Evolutionary conservation across 441 rosid genomes (phyloP), one percentile per base, ranked within the genome.

Genomic region (Geranium incanum): DNA sequence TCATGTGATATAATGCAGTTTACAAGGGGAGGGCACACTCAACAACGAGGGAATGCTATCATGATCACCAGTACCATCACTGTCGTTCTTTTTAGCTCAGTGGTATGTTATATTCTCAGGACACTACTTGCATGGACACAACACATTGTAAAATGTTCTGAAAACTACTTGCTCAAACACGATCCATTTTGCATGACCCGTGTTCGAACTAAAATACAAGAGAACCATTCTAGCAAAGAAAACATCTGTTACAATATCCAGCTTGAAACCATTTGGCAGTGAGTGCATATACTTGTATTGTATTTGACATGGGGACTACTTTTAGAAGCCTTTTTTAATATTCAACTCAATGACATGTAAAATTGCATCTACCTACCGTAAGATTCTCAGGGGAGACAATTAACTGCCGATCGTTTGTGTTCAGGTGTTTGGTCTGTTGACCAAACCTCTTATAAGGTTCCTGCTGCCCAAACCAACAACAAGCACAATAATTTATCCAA

Each of bases 31-130:
- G 55, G 16, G 55, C 12, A 9, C 70, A 91, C 98, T 48, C 86
- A 88, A 59, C 52, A 89, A 71, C 85, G 84, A 71, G 87, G 68
- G 36, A 93, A 93, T 69, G 97, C 97, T 6, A 82, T 91, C 75
- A 88, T 93, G 98, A 93, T 93, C 81, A 89, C 97, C 15, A 91
- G 98, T 86, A 93, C 98, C 65, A 91, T 91, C 75, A 81, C 87
- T 9, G 83, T 93, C 39, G 96, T 92, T 81, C 97, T 93, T 23
- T 79, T 91, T 82, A 93, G 96, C 84, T 91, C 96, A 21, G 73
- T 89, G 92, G 98, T 93, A 84, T 77, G 87, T 1, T 28, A 28
- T 28, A 28, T 28, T 28, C 33, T 28, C 33, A 1, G 33, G 33
- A 15, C 0, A 23, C 6, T 38, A 9, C 3, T 18, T 7, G 50